Percentiles rank a stretch among this genome's conserved stretches.
phyloP scores from a whole-genome alignment of 2,329 filamentous ascomycete genomes.

The Magnaporthiopsis poae region DNA sequence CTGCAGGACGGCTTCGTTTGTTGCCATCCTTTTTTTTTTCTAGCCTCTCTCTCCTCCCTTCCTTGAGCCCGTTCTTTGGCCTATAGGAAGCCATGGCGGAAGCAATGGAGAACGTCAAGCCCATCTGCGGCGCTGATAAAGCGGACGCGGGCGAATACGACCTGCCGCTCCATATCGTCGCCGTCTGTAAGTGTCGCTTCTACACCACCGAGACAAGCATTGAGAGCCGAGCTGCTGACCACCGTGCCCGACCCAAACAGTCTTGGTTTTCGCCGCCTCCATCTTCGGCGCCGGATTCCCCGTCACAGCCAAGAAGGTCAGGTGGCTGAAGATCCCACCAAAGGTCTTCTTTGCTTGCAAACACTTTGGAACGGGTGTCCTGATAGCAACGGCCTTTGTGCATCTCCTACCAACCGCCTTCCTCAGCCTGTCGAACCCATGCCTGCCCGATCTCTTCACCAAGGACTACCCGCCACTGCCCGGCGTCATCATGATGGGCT shows the following conservation, averaged over 20 bases:
- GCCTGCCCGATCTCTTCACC: conserved; percentile 50
- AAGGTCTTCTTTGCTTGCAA: conserved; percentile 53
- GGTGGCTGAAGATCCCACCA: conserved; percentile 46
- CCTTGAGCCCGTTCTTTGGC: conserved; percentile 8
- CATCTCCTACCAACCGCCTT: conserved; percentile 57
- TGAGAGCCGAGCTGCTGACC: conserved; percentile 8
- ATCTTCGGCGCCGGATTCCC: conserved; percentile 40
- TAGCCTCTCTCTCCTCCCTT: conserved; percentile 11
- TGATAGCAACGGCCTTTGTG: conserved; percentile 64
- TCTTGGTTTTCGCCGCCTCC: conserved; percentile 30
- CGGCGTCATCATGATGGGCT: conserved; percentile 55
- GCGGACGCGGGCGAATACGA: conserved; percentile 30
- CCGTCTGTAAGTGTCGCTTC: conserved; percentile 27
- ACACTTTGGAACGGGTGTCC: conserved; percentile 60
- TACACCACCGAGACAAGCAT: background rate
- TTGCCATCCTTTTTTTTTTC: conserved; percentile 13
- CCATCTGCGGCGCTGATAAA: conserved; percentile 28
- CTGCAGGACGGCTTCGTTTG: conserved; percentile 29
- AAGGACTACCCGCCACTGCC: conserved; percentile 51
- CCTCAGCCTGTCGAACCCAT: conserved; percentile 38
- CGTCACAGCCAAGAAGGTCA: conserved; percentile 44
- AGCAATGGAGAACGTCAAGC: conserved; percentile 24
- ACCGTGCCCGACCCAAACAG: conserved; percentile 17
- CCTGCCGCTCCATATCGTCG: conserved; percentile 29
- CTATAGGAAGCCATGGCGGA: conserved; percentile 8